Base-by-base conservation (phyloP, 257 asterid species). In the Salvia rosmarinus region DNA sequence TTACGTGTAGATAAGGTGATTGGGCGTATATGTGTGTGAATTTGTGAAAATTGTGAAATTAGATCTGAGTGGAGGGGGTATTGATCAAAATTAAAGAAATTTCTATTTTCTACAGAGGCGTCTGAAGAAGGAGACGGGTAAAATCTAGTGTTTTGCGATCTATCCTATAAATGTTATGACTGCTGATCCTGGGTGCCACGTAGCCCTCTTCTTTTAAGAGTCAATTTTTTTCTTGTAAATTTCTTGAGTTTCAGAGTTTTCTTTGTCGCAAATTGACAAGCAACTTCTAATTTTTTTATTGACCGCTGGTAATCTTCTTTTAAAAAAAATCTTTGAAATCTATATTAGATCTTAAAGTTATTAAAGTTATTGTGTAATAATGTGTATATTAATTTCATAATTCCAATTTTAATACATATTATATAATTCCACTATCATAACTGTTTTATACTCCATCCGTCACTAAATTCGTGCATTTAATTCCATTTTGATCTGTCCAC, bases 21-120 rank as follows among this genome's bases (percentile, higher is more conserved):
- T 64, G 70, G 40, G 35, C 19, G 59, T 61, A 13, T 64, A 30
- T 20, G 73, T 16, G 81, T 3, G 77, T 32, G 35, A 21, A 13
- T 49, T 52, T 55, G 70, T 30, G 79, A 32, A 60, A 76, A 47
- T 30, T 71, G 70, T 62, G 61, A 70, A 71, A 80, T 58, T 75
- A 75, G 81, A 75, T 68, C 83, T 75, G 79, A 65, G 54, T 46
- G 51, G 72, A 67, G 39, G 67, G 25, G 39, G 39, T 59, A 67
- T 62, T 64, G 70, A 73, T 69, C 74, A 40, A 72, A 52, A 47
- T 74, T 46, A 62, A 54, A 25, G 67, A 65, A 67, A 49, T 51
- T 23, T 54, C 35, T 16, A 60, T 52, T 51, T 23, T 54, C 35
- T 16, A 60, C 59, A 58, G 67, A 37, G 43, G 72, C 47, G 49